Conservation (phyloP, 768 basidiomycete genomes). For the Pleurotus giganteus region DNA sequence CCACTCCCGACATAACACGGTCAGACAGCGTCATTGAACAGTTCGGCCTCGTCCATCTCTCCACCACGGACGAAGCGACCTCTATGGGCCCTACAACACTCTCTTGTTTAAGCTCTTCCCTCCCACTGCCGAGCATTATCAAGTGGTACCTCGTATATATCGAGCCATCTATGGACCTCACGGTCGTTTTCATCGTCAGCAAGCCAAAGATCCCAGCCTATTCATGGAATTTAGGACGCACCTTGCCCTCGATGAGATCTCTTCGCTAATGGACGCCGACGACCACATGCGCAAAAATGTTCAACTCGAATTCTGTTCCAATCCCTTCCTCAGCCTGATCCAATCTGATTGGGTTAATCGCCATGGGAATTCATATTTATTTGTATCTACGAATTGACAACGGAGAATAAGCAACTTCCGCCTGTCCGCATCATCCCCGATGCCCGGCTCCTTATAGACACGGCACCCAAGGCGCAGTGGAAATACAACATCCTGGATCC, state of each 20-base stretch:
- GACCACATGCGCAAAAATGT: slow-evolving; percentile 18
- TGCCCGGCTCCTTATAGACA: not conserved
- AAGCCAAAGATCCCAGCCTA: slow-evolving; percentile 12
- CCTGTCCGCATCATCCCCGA: slow-evolving; percentile 5
- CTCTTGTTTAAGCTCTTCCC: slow-evolving; percentile 8
- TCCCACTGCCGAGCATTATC: slow-evolving; percentile 4
- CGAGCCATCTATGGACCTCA: slow-evolving; percentile 14
- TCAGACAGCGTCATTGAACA: slow-evolving; percentile 10
- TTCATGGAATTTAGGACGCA: slow-evolving; percentile 17
- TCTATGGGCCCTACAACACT: slow-evolving; percentile 9
- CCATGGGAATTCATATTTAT: slow-evolving; percentile 9
- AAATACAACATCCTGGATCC: not conserved
- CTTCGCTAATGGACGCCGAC: slow-evolving; percentile 14
- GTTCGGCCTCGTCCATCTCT: slow-evolving; percentile 1
- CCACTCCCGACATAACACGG: slow-evolving; percentile 9
- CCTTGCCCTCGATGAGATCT: slow-evolving; percentile 10
- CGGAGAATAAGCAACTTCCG: slow-evolving; percentile 3
- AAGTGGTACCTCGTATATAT: not conserved
- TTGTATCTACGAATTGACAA: slow-evolving; percentile 6
- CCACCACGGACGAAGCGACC: slow-evolving; percentile 6
- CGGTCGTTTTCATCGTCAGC: slow-evolving; percentile 11
- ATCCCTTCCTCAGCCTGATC: slow-evolving; percentile 7
- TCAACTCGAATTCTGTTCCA: slow-evolving; percentile 6
- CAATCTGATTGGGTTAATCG: slow-evolving; percentile 11
- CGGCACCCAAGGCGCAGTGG: slow-evolving; percentile 6